These are phyloP conservation scores for Nidula niveotomentosa DNA, from an alignment of 1,284 basidiomycete species.

Conservation along the genomic window DNA sequence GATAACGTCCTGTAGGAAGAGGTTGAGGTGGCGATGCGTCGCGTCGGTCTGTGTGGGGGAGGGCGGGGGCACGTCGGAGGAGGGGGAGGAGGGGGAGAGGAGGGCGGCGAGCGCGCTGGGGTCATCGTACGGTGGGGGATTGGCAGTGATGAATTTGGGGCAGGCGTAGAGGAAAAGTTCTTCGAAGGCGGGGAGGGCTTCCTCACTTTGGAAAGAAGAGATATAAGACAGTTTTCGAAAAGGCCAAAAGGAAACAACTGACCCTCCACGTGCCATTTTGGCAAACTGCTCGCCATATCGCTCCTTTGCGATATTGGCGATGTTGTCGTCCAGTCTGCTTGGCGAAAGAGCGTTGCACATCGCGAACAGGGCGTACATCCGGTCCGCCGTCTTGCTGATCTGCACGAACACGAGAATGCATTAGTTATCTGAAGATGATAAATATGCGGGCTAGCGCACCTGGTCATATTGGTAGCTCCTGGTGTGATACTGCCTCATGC, in stretches of 20 bases:
- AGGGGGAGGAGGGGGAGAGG: conserved; percentile 28
- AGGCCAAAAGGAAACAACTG: conserved; percentile 19
- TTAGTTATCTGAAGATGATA: not conserved
- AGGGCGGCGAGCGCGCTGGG: conserved; percentile 55
- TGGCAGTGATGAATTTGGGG: conserved; percentile 96
- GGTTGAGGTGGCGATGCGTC: conserved; percentile 78
- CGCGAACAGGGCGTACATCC: conserved; percentile 96
- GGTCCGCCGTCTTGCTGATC: conserved; percentile 97
- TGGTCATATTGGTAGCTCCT: conserved; percentile 94
- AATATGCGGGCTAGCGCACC: conserved; percentile 33
- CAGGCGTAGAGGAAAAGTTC: conserved; percentile 95
- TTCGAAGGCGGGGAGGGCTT: conserved; percentile 84
- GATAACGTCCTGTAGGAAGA: conserved; percentile 82
- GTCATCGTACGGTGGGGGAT: conserved; percentile 93
- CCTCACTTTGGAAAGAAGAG: conserved; percentile 41
- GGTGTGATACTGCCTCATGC: conserved; percentile 95
- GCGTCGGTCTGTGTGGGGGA: conserved; percentile 55
- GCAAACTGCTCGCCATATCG: conserved; percentile 90
- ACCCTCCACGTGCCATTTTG: conserved; percentile 82
- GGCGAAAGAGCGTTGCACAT: conserved; percentile 94
- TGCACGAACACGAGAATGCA: conserved; percentile 21
- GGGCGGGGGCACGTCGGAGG: conserved; percentile 24
- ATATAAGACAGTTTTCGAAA: not conserved
- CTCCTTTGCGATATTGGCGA: conserved; percentile 91
- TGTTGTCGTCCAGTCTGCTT: conserved; percentile 90